These are phyloP conservation scores for Ustilago cynodontis DNA, from an alignment of 1,284 basidiomycete genomes.

Conservation along the genomic window DNA sequence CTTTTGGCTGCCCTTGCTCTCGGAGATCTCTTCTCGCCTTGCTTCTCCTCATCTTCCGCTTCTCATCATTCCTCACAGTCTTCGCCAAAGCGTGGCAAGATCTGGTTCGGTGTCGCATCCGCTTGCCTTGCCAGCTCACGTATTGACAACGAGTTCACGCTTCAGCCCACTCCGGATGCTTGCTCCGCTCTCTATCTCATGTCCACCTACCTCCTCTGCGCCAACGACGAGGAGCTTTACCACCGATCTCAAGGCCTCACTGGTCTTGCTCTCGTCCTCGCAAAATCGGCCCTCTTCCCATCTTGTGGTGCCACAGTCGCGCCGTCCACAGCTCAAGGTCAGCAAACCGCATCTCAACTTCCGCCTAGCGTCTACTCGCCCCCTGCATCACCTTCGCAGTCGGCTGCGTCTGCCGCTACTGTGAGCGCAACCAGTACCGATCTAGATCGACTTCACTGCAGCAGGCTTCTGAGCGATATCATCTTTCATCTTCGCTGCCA, in stretches of 20 bases:
- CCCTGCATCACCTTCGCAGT: slow-evolving; percentile 10
- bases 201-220: slow-evolving; percentile 31
- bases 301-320: slow-evolving; percentile 5
- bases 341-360: background rate
- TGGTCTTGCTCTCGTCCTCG: slow-evolving; percentile 29
- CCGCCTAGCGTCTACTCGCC: background rate
- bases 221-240: slow-evolving; percentile 29
- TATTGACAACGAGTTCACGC: slow-evolving; percentile 18
- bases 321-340: background rate
- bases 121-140: slow-evolving; percentile 28
- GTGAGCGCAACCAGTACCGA: background rate
- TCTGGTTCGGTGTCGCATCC: slow-evolving; percentile 39
- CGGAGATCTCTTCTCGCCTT: slow-evolving; percentile 24
- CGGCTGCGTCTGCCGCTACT: background rate
- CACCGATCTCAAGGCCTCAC: slow-evolving; percentile 27
- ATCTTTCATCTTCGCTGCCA: slow-evolving; percentile 38
- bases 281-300: slow-evolving; percentile 25
- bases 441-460: slow-evolving; percentile 35
- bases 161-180: slow-evolving; percentile 35
- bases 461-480: slow-evolving; percentile 33
- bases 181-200: slow-evolving; percentile 45
- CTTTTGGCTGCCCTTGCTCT: slow-evolving; percentile 40
- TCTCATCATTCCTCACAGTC: background rate
- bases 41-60: slow-evolving; percentile 14
- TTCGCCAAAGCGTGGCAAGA: slow-evolving; percentile 18